phyloP scores from a whole-genome alignment of 495 filamentous ascomycete species.

The Stereocaulon alpinum region DNA sequence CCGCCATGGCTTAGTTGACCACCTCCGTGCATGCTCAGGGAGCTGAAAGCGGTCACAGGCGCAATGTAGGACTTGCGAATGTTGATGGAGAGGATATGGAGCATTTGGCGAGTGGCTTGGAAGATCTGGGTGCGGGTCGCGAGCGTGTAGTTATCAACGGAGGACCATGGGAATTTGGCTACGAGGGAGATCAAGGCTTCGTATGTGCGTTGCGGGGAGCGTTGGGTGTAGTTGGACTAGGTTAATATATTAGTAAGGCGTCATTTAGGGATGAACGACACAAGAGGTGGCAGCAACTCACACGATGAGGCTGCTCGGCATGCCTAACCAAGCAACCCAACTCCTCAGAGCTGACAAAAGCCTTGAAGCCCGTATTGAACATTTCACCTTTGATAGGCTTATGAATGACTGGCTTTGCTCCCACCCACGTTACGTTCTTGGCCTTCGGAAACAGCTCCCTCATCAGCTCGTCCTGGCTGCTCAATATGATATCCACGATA shows the following conservation, averaged over 20 bases:
- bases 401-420: constrained; percentile 36
- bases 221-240: constrained; percentile 53
- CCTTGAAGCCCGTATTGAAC: constrained; percentile 57
- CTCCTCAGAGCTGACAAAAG: constrained; percentile 63
- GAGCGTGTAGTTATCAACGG: constrained; percentile 50
- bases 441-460: constrained; percentile 58
- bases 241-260: not conserved
- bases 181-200: constrained; percentile 68
- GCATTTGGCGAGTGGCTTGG: constrained; percentile 38
- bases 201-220: constrained; percentile 61
- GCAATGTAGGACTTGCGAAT: constrained; percentile 27
- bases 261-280: not conserved
- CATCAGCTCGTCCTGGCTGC: constrained; percentile 51
- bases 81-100: constrained; percentile 33
- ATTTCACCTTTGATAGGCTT: constrained; percentile 28
- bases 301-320: constrained; percentile 55
- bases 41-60: not conserved
- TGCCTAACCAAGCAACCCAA: constrained; percentile 55
- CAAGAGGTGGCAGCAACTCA: constrained; percentile 33
- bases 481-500: constrained; percentile 50
- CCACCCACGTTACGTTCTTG: constrained; percentile 51
- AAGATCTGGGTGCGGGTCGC: constrained; percentile 51
- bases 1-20: not conserved
- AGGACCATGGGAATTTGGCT: constrained; percentile 67
- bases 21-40: not conserved